Base-by-base conservation (phyloP, 345 rosid species). In the Eucalyptus pauciflora region DNA sequence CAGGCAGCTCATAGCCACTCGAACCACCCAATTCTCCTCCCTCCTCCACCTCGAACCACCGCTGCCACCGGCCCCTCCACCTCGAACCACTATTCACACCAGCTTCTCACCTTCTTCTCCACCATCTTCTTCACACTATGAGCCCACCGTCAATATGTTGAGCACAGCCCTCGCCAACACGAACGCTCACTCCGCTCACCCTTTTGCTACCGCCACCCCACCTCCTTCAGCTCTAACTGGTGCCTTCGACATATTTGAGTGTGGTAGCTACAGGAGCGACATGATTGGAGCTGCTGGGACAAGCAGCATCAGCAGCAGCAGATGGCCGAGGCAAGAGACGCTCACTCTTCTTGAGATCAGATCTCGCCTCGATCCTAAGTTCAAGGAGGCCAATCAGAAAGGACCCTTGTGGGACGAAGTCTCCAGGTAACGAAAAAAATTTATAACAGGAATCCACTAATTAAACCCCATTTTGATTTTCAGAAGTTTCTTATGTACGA, bases 321-420 rank as follows among this genome's bases (percentile, higher is more conserved):
- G 97, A 89, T 95, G 97, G 97, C 96, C 97, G 8, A 93, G 97
- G 90, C 95, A 95, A 87, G 97, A 95, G 93, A 95, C 97, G n/a
- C 95, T 94, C 22, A 94, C 96, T 69, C 96, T 95, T 90, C 95
- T 95, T 56, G 95, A 95, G 91, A 94, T 95, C 96, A 95, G 97
- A 95, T 94, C 95, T 87, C 90, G 94, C 83, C 96, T 95, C 33
- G 95, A 94, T 93, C 90, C 92, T 88, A 94, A 92, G 95, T 95
- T 95, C 95, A 94, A 91, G 88, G 97, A 94, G 76, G 95, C 96
- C 41, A 94, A 94, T 79, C 97, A 94, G n/a, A 95, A 95, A 86
- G 95, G 95, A 48, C 97, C 96, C 12, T 88, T 95, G 71, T 95
- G 97, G 97, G 94, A 94, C 89, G 94, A 95, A 90, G 93, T 94